Percentiles rank a stretch among this genome's conserved stretches.
Conservation (phyloP, 106 monocot genomes). For the Platanthera zijinensis region DNA sequence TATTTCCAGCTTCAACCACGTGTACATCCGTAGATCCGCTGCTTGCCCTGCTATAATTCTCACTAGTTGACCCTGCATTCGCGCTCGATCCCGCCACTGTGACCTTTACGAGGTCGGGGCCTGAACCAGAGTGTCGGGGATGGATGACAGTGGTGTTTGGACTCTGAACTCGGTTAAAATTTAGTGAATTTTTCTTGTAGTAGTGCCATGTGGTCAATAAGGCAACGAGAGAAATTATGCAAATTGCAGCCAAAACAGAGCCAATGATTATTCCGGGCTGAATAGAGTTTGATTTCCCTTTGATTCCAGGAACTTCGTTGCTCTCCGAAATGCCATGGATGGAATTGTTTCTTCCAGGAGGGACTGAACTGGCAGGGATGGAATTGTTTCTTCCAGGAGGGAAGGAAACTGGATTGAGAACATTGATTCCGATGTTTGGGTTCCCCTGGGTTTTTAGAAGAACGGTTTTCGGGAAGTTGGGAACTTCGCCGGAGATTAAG, state of each 20-base stretch:
- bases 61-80: slow-evolving; percentile 21
- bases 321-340: not conserved
- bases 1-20: slow-evolving; percentile 35
- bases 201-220: slow-evolving; percentile 23
- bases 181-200: slow-evolving; percentile 26
- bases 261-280: slow-evolving; percentile 23
- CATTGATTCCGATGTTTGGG: slow-evolving; percentile 29
- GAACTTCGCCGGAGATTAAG: slow-evolving; percentile 33
- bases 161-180: slow-evolving; percentile 26
- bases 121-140: slow-evolving; percentile 32
- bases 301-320: not conserved
- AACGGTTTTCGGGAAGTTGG: slow-evolving; percentile 29
- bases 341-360: not conserved
- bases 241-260: slow-evolving; percentile 21
- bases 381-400: not conserved
- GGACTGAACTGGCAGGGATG: not conserved
- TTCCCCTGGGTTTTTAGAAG: slow-evolving; percentile 34
- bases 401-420: not conserved
- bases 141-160: slow-evolving; percentile 41
- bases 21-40: slow-evolving; percentile 28
- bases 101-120: slow-evolving; percentile 35
- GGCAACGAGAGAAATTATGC: slow-evolving; percentile 11
- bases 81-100: slow-evolving; percentile 28
- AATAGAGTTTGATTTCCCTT: slow-evolving; percentile 14
- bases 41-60: slow-evolving; percentile 25